A percentile compares a stretch with the other conserved stretches of the same genome.
These are phyloP conservation scores for Rhododendron henanense DNA, from an alignment of 148 eudicot genomes.

Conservation along the genomic window DNA sequence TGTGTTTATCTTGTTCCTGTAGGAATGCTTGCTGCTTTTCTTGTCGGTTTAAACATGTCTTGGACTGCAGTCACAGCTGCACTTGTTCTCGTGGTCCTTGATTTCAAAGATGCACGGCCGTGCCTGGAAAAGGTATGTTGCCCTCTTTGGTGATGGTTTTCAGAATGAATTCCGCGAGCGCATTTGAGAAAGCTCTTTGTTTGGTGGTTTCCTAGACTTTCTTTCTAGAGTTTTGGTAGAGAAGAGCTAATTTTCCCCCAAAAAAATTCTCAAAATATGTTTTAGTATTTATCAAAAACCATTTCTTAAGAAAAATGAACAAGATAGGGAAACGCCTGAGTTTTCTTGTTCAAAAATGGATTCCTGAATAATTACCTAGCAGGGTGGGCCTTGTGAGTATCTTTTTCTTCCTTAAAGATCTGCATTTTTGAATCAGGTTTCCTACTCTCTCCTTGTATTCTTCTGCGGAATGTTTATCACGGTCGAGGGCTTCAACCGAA, in stretches of 20 bases:
- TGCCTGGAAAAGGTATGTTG: conserved; percentile 60
- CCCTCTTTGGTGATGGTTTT: background rate
- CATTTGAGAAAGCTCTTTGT: background rate
- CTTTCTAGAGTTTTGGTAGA: background rate
- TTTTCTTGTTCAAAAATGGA: background rate
- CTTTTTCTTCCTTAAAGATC: background rate
- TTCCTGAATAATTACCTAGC: background rate
- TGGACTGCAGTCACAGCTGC: conserved; percentile 84
- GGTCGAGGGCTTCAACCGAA: conserved; percentile 26
- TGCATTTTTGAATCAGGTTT: conserved; percentile 7
- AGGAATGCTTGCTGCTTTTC: conserved; percentile 62
- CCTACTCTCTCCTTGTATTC: conserved; percentile 25
- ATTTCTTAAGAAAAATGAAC: background rate
- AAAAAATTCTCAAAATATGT: background rate
- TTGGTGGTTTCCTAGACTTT: background rate
- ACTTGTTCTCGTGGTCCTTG: conserved; percentile 69
- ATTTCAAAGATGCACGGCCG: conserved; percentile 21
- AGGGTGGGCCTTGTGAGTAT: background rate
- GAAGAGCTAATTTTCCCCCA: background rate
- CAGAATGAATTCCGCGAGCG: background rate
- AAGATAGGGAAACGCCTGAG: background rate
- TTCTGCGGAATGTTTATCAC: conserved; percentile 34
- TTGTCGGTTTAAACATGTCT: conserved; percentile 67
- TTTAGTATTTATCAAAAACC: background rate
- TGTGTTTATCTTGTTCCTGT: conserved; percentile 59